Conservation (phyloP, 1,139 yeast genomes). For the Debaryomycetaceae sp. region DNA sequence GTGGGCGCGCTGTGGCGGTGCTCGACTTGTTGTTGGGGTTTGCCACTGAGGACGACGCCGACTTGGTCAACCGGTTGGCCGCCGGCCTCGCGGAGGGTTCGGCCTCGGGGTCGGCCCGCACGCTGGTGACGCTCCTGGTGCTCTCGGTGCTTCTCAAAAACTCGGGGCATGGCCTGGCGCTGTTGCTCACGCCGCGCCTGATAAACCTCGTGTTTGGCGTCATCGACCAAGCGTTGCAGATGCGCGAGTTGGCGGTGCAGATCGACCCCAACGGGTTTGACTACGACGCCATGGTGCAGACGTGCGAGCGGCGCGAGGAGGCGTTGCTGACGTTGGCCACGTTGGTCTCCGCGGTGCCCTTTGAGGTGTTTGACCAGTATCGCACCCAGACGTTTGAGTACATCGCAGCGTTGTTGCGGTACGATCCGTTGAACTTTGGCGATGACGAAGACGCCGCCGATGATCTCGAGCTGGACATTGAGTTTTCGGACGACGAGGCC, state of each 20-base stretch:
- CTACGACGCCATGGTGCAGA: conserved; percentile 32
- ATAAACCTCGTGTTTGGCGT: conserved; percentile 16
- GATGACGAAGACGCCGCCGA: conserved; percentile 31
- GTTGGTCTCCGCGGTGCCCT: conserved; percentile 19
- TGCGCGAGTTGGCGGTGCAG: conserved; percentile 27
- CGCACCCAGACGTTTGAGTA: conserved; percentile 27
- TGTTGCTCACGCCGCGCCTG: conserved; percentile 5
- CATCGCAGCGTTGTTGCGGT: conserved; percentile 40
- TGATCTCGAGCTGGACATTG: conserved; percentile 36
- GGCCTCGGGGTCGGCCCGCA: background rate
- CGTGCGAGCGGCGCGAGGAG: conserved; percentile 42
- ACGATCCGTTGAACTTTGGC: conserved; percentile 50
- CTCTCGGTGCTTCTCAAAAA: conserved; percentile 11
- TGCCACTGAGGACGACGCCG: conserved; percentile 14
- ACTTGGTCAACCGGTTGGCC: background rate
- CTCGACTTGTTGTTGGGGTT: conserved; percentile 44
- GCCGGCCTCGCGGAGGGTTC: background rate
- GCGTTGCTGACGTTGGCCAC: conserved; percentile 39
- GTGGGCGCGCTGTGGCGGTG: conserved; percentile 54
- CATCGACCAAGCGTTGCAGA: conserved; percentile 20
- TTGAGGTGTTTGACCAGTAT: conserved; percentile 15
- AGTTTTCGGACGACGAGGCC: conserved; percentile 39
- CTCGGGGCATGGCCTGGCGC: too few relatives aligned
- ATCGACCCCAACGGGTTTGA: conserved; percentile 43
- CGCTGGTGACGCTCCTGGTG: conserved; percentile 9